Evolutionary conservation across 2,329 filamentous ascomycete genomes (phyloP).

Genomic region (Penicillium fuscoglaucum): DNA sequence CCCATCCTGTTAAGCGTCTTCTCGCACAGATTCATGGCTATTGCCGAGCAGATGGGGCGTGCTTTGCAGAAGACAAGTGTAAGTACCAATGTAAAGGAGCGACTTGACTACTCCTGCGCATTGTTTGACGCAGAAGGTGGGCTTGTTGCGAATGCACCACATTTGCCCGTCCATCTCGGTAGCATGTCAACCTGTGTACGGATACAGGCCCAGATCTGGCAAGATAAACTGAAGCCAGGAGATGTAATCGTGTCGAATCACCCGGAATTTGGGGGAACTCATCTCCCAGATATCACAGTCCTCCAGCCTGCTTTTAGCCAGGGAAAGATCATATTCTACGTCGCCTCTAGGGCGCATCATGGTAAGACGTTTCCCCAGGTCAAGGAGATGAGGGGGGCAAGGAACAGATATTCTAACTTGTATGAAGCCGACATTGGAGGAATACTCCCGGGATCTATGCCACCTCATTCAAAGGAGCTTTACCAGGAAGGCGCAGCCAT

Average conservation of each 20-base stretch:
- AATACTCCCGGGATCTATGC: constrained; percentile 76
- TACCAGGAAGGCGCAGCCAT: constrained; percentile 67
- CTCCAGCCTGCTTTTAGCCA: constrained; percentile 73
- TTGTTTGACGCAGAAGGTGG: constrained; percentile 73
- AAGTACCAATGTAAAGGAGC: constrained; percentile 75
- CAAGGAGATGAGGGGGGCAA: not conserved
- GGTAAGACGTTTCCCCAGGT: constrained; percentile 40
- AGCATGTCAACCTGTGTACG: constrained; percentile 78
- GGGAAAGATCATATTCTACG: constrained; percentile 76
- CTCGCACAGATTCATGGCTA: constrained; percentile 80
- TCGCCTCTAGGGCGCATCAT: constrained; percentile 73
- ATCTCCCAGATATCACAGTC: constrained; percentile 76
- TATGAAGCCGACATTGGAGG: constrained; percentile 63
- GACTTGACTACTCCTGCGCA: constrained; percentile 78
- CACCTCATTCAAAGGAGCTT: constrained; percentile 65
- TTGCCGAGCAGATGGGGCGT: constrained; percentile 81
- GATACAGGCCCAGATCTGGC: constrained; percentile 73
- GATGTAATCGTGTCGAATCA: constrained; percentile 80
- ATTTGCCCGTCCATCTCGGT: constrained; percentile 75
- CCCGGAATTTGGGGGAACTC: constrained; percentile 79
- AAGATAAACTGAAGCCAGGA: constrained; percentile 68
- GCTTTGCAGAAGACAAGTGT: constrained; percentile 72
- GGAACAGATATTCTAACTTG: not conserved
- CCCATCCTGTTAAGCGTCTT: constrained; percentile 78
- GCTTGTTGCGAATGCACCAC: constrained; percentile 66